These are phyloP conservation scores for Oryza glaberrima DNA, from an alignment of 176 grass and related monocot species.

Conservation along the genomic window DNA sequence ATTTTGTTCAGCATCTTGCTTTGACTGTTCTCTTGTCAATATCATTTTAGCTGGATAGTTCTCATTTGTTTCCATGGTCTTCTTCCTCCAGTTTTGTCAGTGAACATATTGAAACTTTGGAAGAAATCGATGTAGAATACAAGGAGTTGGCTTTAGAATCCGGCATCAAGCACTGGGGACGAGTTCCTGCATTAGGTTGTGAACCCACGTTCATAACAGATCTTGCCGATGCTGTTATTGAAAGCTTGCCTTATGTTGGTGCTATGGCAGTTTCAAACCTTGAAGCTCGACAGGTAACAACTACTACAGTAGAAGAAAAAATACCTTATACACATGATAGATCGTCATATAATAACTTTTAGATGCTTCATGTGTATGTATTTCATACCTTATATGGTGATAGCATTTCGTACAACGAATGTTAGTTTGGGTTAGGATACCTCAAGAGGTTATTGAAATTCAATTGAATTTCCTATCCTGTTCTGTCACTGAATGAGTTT, in stretches of 20 bases:
- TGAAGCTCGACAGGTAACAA: constrained; percentile 95
- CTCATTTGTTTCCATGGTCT: constrained; percentile 16
- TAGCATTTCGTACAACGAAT: constrained; percentile 10
- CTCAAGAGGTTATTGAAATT: background rate
- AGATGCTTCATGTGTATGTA: background rate
- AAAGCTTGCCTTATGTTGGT: constrained; percentile 97
- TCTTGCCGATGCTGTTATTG: constrained; percentile 91
- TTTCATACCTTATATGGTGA: constrained; percentile 26
- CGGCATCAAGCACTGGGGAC: constrained; percentile 89
- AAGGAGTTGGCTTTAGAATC: constrained; percentile 93
- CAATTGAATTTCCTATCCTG: background rate
- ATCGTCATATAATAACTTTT: background rate
- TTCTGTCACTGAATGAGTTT: background rate
- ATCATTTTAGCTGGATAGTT: background rate
- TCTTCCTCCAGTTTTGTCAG: constrained; percentile 88
- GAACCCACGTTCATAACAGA: constrained; percentile 87
- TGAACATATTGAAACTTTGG: constrained; percentile 99
- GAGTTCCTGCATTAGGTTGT: constrained; percentile 90
- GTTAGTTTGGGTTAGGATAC: background rate
- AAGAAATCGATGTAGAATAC: constrained; percentile 99
- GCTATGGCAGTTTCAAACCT: constrained; percentile 98
- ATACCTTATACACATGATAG: background rate
- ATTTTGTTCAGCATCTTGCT: background rate
- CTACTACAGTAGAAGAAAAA: constrained; percentile 29
- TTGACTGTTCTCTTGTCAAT: background rate